A percentile compares a stretch with the other conserved stretches of the same genome.
These are phyloP conservation scores for Blastobotrys apis DNA, from an alignment of 1,139 yeast species.

Conservation along the genomic window DNA sequence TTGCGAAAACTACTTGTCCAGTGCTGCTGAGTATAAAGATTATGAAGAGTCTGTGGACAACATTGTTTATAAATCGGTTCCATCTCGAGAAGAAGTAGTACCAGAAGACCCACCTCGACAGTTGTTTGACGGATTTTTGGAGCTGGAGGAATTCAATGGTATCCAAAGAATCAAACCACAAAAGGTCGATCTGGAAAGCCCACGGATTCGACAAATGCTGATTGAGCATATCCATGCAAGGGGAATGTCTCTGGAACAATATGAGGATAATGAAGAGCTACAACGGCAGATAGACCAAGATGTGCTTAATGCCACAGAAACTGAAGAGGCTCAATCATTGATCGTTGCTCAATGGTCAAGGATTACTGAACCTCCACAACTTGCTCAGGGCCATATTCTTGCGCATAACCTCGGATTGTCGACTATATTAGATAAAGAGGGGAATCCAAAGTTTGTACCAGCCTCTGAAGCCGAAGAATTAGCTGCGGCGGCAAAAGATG, in stretches of 20 bases:
- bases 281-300: background rate
- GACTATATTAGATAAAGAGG: slow-evolving; percentile 1
- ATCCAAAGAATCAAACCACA: slow-evolving; percentile 14
- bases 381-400: slow-evolving; percentile 4
- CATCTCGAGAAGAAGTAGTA: background rate
- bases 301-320: background rate
- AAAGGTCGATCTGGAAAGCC: slow-evolving; percentile 15
- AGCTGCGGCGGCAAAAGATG: no score
- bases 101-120: background rate
- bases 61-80: slow-evolving; percentile 10
- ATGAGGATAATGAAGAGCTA: slow-evolving; percentile 1
- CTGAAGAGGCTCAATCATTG: slow-evolving; percentile 11
- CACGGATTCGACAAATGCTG: slow-evolving; percentile 18
- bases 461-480: no score
- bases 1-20: slow-evolving; percentile 21
- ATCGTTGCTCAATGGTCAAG: slow-evolving; percentile 22
- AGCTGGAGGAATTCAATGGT: slow-evolving; percentile 6
- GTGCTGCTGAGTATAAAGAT: slow-evolving; percentile 10
- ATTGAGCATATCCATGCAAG: slow-evolving; percentile 16
- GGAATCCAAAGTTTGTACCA: no score
- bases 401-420: slow-evolving; percentile 7
- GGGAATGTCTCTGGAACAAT: slow-evolving; percentile 16
- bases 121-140: slow-evolving; percentile 2
- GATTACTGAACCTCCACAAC: slow-evolving; percentile 22
- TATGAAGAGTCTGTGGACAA: slow-evolving; percentile 18